A percentile compares a stretch with the other conserved stretches of the same genome.
phyloP scores from a whole-genome alignment of 208 protist species.

The Leishmania aethiopica region DNA sequence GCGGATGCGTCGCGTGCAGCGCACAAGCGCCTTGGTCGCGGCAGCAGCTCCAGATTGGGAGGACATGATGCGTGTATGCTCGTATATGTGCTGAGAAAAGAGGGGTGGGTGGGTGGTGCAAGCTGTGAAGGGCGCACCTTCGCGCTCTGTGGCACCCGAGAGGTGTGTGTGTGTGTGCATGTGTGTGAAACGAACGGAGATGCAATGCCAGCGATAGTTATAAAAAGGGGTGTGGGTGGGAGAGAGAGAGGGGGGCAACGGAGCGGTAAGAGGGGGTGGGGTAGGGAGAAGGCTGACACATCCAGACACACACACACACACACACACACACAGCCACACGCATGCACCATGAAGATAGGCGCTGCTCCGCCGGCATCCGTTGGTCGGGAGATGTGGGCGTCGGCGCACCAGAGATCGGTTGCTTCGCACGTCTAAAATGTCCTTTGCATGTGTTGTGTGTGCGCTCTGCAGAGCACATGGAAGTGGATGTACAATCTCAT shows the following conservation, averaged over 20 bases:
- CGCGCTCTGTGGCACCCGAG: not conserved
- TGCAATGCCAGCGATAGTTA: not conserved
- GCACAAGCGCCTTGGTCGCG: constrained; percentile 33
- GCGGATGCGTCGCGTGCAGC: constrained; percentile 81
- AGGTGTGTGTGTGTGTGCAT: not conserved
- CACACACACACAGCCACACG: not conserved
- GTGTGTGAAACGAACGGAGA: not conserved
- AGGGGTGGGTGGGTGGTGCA: not conserved
- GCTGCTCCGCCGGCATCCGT: too few species aligned
- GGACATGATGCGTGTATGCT: not conserved
- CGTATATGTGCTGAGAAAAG: not conserved
- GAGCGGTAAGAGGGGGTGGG: not conserved
- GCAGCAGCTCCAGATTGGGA: constrained; percentile 1
- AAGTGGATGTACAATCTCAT: too few species aligned
- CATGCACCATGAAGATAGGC: not conserved
- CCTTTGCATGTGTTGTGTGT: too few species aligned
- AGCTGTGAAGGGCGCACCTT: not conserved
- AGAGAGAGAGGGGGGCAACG: not conserved
- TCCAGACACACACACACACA: not conserved
- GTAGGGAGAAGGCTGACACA: not conserved
- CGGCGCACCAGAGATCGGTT: too few species aligned
- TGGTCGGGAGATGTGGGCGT: too few species aligned
- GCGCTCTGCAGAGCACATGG: too few species aligned
- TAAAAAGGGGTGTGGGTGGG: not conserved
- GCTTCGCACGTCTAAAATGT: too few species aligned